Conservation (phyloP, 805 yeast species). For the Saccharomycopsis fermentans region DNA sequence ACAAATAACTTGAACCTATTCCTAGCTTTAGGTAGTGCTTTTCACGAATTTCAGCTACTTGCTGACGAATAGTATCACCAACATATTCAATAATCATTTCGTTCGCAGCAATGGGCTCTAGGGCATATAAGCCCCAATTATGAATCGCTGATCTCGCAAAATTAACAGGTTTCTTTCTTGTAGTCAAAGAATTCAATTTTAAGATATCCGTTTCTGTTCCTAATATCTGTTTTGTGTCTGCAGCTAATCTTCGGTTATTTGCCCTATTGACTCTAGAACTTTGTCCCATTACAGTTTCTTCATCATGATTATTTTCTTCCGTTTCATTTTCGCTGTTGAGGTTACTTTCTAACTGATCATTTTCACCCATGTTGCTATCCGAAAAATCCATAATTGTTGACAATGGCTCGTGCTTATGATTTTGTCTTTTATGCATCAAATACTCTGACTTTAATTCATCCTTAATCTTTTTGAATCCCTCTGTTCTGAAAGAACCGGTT, state of each 20-base stretch:
- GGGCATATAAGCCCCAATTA: constrained; percentile 95
- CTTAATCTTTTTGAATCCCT: constrained; percentile 63
- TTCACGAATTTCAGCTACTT: constrained; percentile 89
- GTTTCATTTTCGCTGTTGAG: constrained; percentile 14
- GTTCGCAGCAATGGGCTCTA: constrained; percentile 89
- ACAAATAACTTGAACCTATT: constrained; percentile 88
- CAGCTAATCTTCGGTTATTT: constrained; percentile 77
- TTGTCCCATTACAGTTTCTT: constrained; percentile 29
- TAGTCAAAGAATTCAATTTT: constrained; percentile 77
- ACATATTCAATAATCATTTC: constrained; percentile 98
- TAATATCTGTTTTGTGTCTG: constrained; percentile 69
- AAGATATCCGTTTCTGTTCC: constrained; percentile 77
- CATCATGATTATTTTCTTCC: constrained; percentile 14
- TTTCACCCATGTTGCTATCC: neutral
- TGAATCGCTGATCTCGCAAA: constrained; percentile 96
- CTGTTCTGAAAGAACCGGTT: constrained; percentile 58
- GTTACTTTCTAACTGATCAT: neutral
- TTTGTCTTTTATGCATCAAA: constrained; percentile 69
- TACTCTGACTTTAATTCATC: constrained; percentile 67
- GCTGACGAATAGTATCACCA: constrained; percentile 89
- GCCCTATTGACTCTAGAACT: constrained; percentile 84
- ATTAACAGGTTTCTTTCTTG: constrained; percentile 88
- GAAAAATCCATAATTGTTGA: constrained; percentile 38
- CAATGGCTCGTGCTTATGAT: constrained; percentile 49
- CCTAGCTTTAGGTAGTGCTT: constrained; percentile 79